Base-by-base conservation (phyloP, 2,329 filamentous ascomycete species). In the Talaromyces sp. region DNA sequence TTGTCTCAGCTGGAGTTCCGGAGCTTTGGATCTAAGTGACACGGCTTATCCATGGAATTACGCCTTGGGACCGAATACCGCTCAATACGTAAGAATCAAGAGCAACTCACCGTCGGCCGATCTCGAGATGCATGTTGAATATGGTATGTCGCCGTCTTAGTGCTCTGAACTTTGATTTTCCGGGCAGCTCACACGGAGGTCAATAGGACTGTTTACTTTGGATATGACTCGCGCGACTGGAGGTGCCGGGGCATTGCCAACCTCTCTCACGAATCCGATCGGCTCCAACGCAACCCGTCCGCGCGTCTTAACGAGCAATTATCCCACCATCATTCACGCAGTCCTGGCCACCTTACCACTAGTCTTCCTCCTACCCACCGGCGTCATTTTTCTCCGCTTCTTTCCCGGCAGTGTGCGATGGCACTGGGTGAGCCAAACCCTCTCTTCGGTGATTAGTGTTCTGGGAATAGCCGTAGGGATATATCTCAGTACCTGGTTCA, bases 51-150 rank as follows among this genome's bases (percentile, higher is more conserved):
- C 61, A 43, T 62, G 61, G 61, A 62, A 56, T 62, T 62, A 54
- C n/a, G 61, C 61, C 9, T 54, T 62, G 47, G 61, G 61, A 54
- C 61, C 61, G 45, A 62, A 62, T 37, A 56, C 31, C 56, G 49
- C 61, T 13, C 61, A 62, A n/a, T 39, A 15, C 22, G 37, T 45
- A 43, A 62, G 56, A 17, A 7, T 56, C 49, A 62, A 27, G 61
- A 62, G 61, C 25, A 62, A 62, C 25, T 62, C 61, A 22, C 35
- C 15, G 49, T 62, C 61, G 35, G 61, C 61, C 25, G 27, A 45
- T 45, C 47, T 56, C 15, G 61, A 62, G 27, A 62, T 62, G 61
- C 61, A 62, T 56, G 47, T 54, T 62, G 61, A 62, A 62, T 62
- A 62, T 62, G 61, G 61, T 62, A 62, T 45, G 61, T 35, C 11